Percentiles rank a stretch among this genome's conserved stretches.
These are phyloP conservation scores for Fusarium fracticaudum DNA, from an alignment of 2,329 filamentous ascomycete species.

Conservation along the genomic window DNA sequence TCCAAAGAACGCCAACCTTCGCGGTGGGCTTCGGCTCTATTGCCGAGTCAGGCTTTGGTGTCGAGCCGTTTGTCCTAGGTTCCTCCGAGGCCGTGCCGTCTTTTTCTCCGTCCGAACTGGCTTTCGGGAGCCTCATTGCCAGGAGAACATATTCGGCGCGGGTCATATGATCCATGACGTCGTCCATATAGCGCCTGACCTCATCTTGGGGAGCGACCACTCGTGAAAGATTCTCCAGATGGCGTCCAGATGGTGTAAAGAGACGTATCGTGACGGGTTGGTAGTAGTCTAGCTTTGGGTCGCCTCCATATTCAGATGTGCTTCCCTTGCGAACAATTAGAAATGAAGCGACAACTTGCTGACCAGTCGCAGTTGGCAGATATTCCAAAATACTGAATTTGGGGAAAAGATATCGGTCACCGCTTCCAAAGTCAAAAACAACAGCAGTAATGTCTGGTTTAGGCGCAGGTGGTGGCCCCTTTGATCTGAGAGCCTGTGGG, in stretches of 20 bases:
- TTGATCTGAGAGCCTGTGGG: conserved; percentile 67
- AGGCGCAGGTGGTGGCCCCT: conserved; percentile 62
- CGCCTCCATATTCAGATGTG: conserved; percentile 70
- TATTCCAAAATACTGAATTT: conserved; percentile 81
- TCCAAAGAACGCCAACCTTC: conserved; percentile 51
- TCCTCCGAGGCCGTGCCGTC: conserved; percentile 44
- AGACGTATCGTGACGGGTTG: conserved; percentile 76
- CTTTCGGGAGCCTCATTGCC: conserved; percentile 71
- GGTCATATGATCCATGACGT: conserved; percentile 75
- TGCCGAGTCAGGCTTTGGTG: conserved; percentile 44
- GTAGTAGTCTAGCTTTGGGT: conserved; percentile 75
- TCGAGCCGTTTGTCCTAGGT: conserved; percentile 44
- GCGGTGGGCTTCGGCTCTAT: conserved; percentile 33
- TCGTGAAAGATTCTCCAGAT: conserved; percentile 68
- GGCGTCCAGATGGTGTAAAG: conserved; percentile 61
- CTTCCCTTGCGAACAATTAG: conserved; percentile 79
- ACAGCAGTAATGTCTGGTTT: conserved; percentile 73
- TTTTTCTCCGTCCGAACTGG: conserved; percentile 44
- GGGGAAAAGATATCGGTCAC: conserved; percentile 82
- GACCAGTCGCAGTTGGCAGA: conserved; percentile 58
- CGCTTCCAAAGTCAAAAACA: conserved; percentile 76
- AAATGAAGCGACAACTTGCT: conserved; percentile 77
- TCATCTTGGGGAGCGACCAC: conserved; percentile 72
- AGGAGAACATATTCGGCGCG: conserved; percentile 73
- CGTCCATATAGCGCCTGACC: conserved; percentile 73